Base-by-base conservation (phyloP, 495 filamentous ascomycete species). In the Lasiosphaeriaceae sp. region DNA sequence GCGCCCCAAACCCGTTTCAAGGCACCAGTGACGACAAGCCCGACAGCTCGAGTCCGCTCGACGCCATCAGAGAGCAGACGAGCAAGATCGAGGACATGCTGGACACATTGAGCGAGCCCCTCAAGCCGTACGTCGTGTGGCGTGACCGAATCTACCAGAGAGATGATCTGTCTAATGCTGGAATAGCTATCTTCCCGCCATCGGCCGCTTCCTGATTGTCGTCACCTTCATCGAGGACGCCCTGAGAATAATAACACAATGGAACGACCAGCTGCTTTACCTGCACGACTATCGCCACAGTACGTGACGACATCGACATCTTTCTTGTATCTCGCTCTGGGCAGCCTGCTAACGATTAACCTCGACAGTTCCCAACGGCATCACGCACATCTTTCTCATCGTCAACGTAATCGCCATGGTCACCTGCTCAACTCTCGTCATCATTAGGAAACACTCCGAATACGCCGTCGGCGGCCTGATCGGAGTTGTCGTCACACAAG, bases 151-250 rank as follows among this genome's bases (percentile, higher is more conserved):
- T 23, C 16, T 3, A 21, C 11, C 8, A 9, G 21, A 2, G 20
- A 7, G n/a, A 24, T 24, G 39, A 14, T 37, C 9, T 52, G 11
- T 37, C 19, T 31, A 20, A 11, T 44, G 6, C 19, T 45, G 37
- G 35, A 55, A 58, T 45, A 97, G 93, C 61, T 96, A 95, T 66
- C 81, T 98, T 17, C 94, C 94, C 29, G 90, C 90, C 55, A 92
- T 97, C 74, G 94, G 94, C 39, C 89, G 94, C 45, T 97, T 97
- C 75, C 77, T 98, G 62, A 98, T 98, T 63, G 94, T 98, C 26
- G 94, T 97, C 55, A 98, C 94, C 59, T 98, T 98, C 78, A 81
- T 98, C 57, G 94, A 98, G 75, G 94, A 98, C 77, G 90, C 92
- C 31, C 76, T 98, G 41, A 84, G 94, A 71, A 98, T 98, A 69